phyloP scores from a whole-genome alignment of 345 rosid species.

The Euphorbia peplus region DNA sequence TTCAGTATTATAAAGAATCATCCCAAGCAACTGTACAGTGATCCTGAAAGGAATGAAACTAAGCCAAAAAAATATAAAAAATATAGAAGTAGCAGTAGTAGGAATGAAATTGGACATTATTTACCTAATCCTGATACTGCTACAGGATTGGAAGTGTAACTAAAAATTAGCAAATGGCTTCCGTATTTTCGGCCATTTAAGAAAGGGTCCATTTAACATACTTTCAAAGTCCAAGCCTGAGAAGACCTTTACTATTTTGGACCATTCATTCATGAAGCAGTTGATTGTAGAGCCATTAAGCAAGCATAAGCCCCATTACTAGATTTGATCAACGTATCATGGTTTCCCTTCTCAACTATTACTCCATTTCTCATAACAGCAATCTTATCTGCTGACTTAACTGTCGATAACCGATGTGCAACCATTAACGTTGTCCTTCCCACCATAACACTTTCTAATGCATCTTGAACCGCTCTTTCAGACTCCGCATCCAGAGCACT shows the following conservation, averaged over 20 bases:
- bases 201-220: no score
- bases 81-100: not conserved
- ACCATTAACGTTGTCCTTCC: conserved; percentile 31
- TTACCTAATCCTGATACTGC: not conserved
- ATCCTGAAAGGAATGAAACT: not conserved
- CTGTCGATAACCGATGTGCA: conserved; percentile 22
- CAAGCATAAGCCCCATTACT: conserved; percentile 2
- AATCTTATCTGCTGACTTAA: conserved; percentile 2
- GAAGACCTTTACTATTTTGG: no score
- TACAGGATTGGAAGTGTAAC: no score
- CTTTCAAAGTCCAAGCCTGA: no score
- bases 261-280: not conserved
- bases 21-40: not conserved
- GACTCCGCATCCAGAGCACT: conserved; percentile 34
- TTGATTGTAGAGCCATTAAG: conserved; percentile 10
- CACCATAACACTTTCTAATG: conserved; percentile 22
- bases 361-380: conserved; percentile 10
- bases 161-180: no score
- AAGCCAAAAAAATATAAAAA: no score
- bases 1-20: not conserved
- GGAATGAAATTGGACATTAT: not conserved
- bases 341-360: conserved; percentile 10
- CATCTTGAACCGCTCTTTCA: conserved; percentile 36
- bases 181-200: no score
- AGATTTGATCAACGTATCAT: not conserved